A percentile compares a stretch with the other conserved stretches of the same genome.
Conservation (phyloP, 768 basidiomycete genomes). For the Rhodotorula toruloides region DNA sequence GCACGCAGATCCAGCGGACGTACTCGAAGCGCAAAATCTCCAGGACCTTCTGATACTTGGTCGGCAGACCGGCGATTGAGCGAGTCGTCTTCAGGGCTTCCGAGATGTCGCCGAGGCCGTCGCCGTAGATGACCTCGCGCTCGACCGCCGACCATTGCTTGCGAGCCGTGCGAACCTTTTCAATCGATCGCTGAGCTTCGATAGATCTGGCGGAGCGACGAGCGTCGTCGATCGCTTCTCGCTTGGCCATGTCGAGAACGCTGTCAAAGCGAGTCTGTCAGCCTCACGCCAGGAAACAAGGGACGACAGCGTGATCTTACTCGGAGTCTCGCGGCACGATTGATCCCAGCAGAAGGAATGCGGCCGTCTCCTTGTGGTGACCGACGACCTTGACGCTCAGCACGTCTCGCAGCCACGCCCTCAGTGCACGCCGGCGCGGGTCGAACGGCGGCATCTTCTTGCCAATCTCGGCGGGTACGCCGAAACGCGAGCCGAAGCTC, state of each 20-base stretch:
- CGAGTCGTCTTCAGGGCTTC: slow-evolving; percentile 3
- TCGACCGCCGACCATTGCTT: slow-evolving; percentile 17
- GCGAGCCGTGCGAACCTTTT: slow-evolving; percentile 8
- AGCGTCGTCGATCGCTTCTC: slow-evolving; percentile 32
- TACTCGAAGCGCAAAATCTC: slow-evolving; percentile 20
- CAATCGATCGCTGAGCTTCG: slow-evolving; percentile 9
- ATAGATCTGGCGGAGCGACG: slow-evolving; percentile 18
- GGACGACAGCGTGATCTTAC: too few relatives aligned
- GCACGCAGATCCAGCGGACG: too few relatives aligned
- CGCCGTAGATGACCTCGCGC: slow-evolving; percentile 26
- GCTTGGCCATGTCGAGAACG: slow-evolving; percentile 26
- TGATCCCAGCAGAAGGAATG: slow-evolving; percentile 22
- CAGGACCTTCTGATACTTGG: slow-evolving; percentile 21
- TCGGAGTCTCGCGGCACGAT: slow-evolving; percentile 22
- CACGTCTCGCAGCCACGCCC: slow-evolving; percentile 30
- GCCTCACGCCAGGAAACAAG: too few relatives aligned
- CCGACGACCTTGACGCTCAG: slow-evolving; percentile 18
- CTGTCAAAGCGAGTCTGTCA: neutral
- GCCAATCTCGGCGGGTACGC: slow-evolving; percentile 14
- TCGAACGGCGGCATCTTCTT: slow-evolving; percentile 33
- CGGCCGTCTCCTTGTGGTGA: slow-evolving; percentile 29
- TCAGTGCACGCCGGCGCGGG: slow-evolving; percentile 14
- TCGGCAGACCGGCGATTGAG: slow-evolving; percentile 20
- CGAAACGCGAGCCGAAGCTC: slow-evolving; percentile 7
- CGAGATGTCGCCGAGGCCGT: slow-evolving; percentile 28